These are phyloP conservation scores for Populus hybrid DNA, from an alignment of 441 rosid genomes.

Conservation along the genomic window DNA sequence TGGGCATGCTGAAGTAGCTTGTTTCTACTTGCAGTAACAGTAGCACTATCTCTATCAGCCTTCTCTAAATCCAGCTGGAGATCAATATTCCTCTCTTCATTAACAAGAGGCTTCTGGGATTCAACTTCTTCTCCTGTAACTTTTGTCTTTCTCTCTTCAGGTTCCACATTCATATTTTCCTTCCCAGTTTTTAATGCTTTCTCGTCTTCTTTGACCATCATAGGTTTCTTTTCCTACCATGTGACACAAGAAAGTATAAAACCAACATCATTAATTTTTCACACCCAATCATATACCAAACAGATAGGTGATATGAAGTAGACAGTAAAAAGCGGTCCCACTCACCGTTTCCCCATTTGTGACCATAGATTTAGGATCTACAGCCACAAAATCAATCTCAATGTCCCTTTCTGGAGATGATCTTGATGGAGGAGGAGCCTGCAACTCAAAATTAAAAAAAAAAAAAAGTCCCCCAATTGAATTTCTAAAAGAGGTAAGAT, in stretches of 20 bases:
- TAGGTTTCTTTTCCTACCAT: slow-evolving; percentile 56
- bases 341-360: slow-evolving; percentile 66
- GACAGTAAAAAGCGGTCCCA: slow-evolving; percentile 31
- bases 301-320: slow-evolving; percentile 5
- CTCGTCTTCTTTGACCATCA: slow-evolving; percentile 39
- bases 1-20: slow-evolving; percentile 36
- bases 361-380: slow-evolving; percentile 57
- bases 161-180: slow-evolving; percentile 38
- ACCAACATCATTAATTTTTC: slow-evolving; percentile 30
- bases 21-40: slow-evolving; percentile 30
- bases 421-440: slow-evolving; percentile 90
- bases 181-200: slow-evolving; percentile 35
- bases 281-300: slow-evolving; percentile 13
- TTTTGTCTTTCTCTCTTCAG: slow-evolving; percentile 48
- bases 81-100: slow-evolving; percentile 52
- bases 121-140: slow-evolving; percentile 36
- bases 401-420: slow-evolving; percentile 84
- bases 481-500: neutral
- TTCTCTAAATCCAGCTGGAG: slow-evolving; percentile 80
- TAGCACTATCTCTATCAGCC: slow-evolving; percentile 50
- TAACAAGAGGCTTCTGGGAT: slow-evolving; percentile 36
- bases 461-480: neutral
- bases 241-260: slow-evolving; percentile 13
- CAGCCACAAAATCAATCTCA: slow-evolving; percentile 58
- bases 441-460: slow-evolving; percentile 11